Evolutionary conservation across 2,329 filamentous ascomycete species (phyloP).

Genomic region (Aspergillus sp.): DNA sequence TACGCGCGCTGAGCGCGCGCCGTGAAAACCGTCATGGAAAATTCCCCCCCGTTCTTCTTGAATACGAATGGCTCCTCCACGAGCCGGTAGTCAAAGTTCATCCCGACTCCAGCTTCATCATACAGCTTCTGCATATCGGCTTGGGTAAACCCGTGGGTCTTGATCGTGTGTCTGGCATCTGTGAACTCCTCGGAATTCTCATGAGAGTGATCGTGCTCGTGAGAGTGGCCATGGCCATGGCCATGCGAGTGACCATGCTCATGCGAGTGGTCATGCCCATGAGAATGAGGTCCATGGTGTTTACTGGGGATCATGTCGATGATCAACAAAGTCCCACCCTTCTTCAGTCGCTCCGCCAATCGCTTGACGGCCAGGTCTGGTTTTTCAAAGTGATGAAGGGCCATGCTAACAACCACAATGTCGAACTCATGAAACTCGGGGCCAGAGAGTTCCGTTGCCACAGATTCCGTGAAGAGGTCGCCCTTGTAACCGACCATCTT

Average conservation of each 20-base stretch:
- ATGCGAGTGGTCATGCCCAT: not conserved
- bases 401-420: slow-evolving; percentile 61
- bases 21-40: slow-evolving; percentile 32
- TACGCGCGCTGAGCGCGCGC: slow-evolving; percentile 29
- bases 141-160: slow-evolving; percentile 65
- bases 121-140: slow-evolving; percentile 62
- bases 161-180: slow-evolving; percentile 54
- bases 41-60: slow-evolving; percentile 21
- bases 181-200: slow-evolving; percentile 21
- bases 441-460: slow-evolving; percentile 57
- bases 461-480: slow-evolving; percentile 55
- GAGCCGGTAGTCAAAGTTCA: slow-evolving; percentile 58
- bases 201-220: slow-evolving; percentile 26
- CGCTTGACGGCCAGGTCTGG: slow-evolving; percentile 59
- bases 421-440: slow-evolving; percentile 70
- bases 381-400: slow-evolving; percentile 68
- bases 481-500: slow-evolving; percentile 60
- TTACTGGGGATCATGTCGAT: slow-evolving; percentile 65
- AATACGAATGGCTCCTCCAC: slow-evolving; percentile 54
- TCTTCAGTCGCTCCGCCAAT: slow-evolving; percentile 61
- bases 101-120: slow-evolving; percentile 58
- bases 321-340: slow-evolving; percentile 66
- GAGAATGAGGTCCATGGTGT: slow-evolving; percentile 6
- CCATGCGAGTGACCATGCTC: not conserved
- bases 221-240: slow-evolving; percentile 6